Conservation (phyloP, 208 protist genomes). For the Leishmania amazonensis region DNA sequence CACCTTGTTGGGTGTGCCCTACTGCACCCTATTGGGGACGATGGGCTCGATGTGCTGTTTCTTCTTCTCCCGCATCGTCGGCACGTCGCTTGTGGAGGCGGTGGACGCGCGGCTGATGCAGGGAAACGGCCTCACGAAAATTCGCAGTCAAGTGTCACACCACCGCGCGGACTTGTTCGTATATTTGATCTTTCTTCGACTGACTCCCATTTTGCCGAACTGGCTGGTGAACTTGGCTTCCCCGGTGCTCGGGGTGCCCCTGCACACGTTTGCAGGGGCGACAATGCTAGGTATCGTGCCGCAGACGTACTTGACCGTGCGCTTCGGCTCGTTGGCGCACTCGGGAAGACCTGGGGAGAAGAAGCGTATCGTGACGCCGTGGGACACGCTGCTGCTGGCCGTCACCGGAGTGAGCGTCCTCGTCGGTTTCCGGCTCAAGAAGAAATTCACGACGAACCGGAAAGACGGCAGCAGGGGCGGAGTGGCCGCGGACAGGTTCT, state of each 20-base stretch:
- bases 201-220: conserved; percentile 93
- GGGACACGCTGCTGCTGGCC: conserved; percentile 72
- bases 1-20: conserved; percentile 60
- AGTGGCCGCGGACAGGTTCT: too few species aligned
- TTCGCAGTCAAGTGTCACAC: conserved; percentile 56
- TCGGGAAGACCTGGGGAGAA: conserved; percentile 19
- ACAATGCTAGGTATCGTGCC: conserved; percentile 90
- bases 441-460: conserved; percentile 27
- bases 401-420: conserved; percentile 51
- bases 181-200: conserved; percentile 92
- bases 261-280: conserved; percentile 68
- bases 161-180: conserved; percentile 79
- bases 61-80: conserved; percentile 42
- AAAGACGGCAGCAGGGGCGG: conserved; percentile 1
- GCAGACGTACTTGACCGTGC: conserved; percentile 89
- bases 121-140: conserved; percentile 53
- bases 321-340: conserved; percentile 62
- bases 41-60: conserved; percentile 61
- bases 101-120: conserved; percentile 52
- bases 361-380: conserved; percentile 56
- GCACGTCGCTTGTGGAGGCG: conserved; percentile 48
- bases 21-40: conserved; percentile 68
- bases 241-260: conserved; percentile 75
- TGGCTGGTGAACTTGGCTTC: conserved; percentile 94
- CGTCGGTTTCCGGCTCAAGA: conserved; percentile 37